A percentile compares a stretch with the other conserved stretches of the same genome.
Evolutionary conservation across 371 early-diverging fungal genomes (phyloP).

Genomic region (Haplosporangium sp.): DNA sequence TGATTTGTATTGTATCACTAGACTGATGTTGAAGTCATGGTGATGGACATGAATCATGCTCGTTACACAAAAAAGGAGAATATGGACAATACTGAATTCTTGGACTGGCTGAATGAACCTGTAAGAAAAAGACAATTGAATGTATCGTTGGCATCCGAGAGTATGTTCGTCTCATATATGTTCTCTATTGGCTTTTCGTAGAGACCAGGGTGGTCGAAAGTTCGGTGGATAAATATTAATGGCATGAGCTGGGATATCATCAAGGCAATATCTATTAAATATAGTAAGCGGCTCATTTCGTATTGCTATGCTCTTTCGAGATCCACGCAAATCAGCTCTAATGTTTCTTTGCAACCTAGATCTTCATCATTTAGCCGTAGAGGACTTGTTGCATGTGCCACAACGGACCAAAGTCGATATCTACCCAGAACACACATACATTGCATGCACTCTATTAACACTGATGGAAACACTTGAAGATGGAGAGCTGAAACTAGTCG

Average conservation of each 20-base stretch:
- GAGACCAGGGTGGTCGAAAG: constrained; percentile 57
- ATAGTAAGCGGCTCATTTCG: constrained; percentile 28
- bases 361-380: constrained; percentile 61
- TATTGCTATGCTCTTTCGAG: too few species aligned
- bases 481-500: constrained; percentile 25
- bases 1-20: not conserved
- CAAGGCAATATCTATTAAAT: constrained; percentile 51
- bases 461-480: constrained; percentile 38
- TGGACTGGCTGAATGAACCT: constrained; percentile 37
- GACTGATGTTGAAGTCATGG: constrained; percentile 31
- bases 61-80: constrained; percentile 9
- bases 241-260: constrained; percentile 64
- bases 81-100: constrained; percentile 35
- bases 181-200: not conserved
- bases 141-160: not conserved
- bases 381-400: constrained; percentile 58
- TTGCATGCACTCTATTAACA: constrained; percentile 52
- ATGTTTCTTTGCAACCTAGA: constrained; percentile 19
- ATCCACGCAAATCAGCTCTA: too few species aligned
- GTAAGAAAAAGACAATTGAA: constrained; percentile 11
- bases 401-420: constrained; percentile 58
- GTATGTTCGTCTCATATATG: not conserved
- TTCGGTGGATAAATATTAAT: constrained; percentile 64
- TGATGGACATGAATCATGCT: constrained; percentile 32
- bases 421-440: constrained; percentile 52